Conservation (phyloP, 1,284 basidiomycete genomes). For the Schizophyllum amplum region DNA sequence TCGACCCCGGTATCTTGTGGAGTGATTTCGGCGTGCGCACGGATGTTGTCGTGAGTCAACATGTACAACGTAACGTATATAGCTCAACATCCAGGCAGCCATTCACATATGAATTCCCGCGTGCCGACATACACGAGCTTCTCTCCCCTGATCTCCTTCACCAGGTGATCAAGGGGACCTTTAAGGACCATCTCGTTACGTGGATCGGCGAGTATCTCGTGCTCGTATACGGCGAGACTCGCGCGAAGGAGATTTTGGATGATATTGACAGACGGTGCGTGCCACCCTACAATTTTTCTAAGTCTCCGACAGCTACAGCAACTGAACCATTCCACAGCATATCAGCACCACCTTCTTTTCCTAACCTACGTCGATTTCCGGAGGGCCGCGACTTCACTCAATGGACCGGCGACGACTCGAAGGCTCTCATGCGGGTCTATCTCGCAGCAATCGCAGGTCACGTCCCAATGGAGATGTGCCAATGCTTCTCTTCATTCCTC, state of each 20-base stretch:
- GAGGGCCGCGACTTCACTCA: conserved; percentile 17
- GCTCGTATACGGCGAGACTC: not conserved
- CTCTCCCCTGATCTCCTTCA: conserved; percentile 24
- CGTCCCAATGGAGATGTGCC: not conserved
- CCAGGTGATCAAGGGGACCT: conserved; percentile 28
- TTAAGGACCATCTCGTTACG: conserved; percentile 27
- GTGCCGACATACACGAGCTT: conserved; percentile 21
- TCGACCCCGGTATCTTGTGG: conserved; percentile 11
- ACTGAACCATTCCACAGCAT: conserved; percentile 11
- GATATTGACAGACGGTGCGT: conserved; percentile 18
- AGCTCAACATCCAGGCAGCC: conserved; percentile 14
- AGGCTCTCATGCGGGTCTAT: conserved; percentile 18
- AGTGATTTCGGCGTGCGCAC: conserved; percentile 14
- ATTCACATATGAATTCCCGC: conserved; percentile 22
- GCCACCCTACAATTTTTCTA: not conserved
- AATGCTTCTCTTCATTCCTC: not conserved
- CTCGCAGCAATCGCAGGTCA: not conserved
- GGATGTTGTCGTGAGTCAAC: conserved; percentile 11
- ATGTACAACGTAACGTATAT: too few relatives aligned
- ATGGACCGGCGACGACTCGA: conserved; percentile 22
- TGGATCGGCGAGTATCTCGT: conserved; percentile 18
- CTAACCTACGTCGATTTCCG: conserved; percentile 19
- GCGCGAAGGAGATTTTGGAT: conserved; percentile 11
- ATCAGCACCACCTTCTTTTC: conserved; percentile 15
- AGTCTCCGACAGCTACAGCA: not conserved